Percentiles rank a stretch among this genome's conserved stretches.
phyloP scores from a whole-genome alignment of 176 grass and related monocot genomes.

The Oryza nivara region DNA sequence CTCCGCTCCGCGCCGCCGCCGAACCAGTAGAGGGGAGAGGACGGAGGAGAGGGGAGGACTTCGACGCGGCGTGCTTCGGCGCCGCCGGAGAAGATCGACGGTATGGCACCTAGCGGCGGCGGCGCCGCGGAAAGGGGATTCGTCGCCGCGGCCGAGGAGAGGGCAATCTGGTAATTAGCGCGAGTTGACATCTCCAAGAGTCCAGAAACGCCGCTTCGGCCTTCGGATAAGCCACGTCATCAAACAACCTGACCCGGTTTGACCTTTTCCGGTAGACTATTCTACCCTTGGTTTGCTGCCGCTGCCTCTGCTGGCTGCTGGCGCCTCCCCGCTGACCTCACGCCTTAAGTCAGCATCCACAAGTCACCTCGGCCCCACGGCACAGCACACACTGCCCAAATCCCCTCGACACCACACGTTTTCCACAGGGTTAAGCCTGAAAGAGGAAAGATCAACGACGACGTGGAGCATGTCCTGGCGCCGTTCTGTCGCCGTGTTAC shows the following conservation, averaged over 20 bases:
- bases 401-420: slow-evolving; percentile 41
- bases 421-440: neutral
- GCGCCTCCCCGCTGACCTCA: neutral
- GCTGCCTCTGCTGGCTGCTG: neutral
- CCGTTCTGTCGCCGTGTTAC: slow-evolving; percentile 34
- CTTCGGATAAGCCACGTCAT: neutral
- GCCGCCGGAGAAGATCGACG: neutral
- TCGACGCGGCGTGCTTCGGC: neutral
- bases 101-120: neutral
- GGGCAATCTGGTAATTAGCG: neutral
- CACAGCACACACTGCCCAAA: neutral
- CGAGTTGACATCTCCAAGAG: neutral
- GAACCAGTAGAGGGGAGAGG: neutral
- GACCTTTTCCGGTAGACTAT: neutral
- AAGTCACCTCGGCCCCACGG: neutral
- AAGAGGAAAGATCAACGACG: slow-evolving; percentile 8
- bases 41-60: neutral
- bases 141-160: neutral
- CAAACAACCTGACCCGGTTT: neutral
- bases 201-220: neutral
- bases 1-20: neutral
- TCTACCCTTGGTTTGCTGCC: neutral
- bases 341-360: neutral
- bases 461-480: slow-evolving; percentile 11
- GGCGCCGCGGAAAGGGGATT: neutral